Evolutionary conservation across 208 protist species (phyloP).

Genomic region (Histomonas meleagridis): DNA sequence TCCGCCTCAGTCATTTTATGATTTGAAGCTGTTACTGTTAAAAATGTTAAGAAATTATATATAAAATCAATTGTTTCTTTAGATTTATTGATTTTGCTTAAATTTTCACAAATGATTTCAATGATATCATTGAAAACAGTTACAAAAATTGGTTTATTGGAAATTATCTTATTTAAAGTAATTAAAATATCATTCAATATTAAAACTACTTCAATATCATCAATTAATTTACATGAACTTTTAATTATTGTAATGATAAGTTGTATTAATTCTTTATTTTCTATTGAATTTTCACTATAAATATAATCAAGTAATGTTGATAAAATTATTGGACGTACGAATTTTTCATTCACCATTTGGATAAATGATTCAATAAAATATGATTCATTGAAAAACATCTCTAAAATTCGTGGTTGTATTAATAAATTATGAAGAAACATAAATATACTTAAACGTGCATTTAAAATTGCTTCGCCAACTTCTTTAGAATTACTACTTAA

Average conservation of each 20-base stretch:
- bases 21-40: not conserved
- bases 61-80: not conserved
- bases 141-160: not conserved
- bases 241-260: not conserved
- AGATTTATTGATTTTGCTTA: not conserved
- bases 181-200: not conserved
- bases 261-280: not conserved
- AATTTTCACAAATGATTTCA: not conserved
- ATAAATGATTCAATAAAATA: slow-evolving; percentile 10
- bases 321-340: not conserved
- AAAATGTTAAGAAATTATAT: not conserved
- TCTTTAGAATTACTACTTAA: not conserved
- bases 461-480: not conserved
- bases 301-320: not conserved
- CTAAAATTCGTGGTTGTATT: not conserved
- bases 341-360: not conserved
- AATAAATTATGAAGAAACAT: not conserved
- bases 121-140: not conserved
- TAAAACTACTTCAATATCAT: not conserved
- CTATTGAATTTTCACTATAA: not conserved
- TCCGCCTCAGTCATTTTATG: not conserved
- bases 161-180: not conserved
- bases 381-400: not conserved
- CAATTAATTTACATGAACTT: not conserved
- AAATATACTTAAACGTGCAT: not conserved